Percentiles rank a stretch among this genome's conserved stretches.
Evolutionary conservation across 1,139 yeast genomes (phyloP).

Genomic region (Oligophagozyma castellii): DNA sequence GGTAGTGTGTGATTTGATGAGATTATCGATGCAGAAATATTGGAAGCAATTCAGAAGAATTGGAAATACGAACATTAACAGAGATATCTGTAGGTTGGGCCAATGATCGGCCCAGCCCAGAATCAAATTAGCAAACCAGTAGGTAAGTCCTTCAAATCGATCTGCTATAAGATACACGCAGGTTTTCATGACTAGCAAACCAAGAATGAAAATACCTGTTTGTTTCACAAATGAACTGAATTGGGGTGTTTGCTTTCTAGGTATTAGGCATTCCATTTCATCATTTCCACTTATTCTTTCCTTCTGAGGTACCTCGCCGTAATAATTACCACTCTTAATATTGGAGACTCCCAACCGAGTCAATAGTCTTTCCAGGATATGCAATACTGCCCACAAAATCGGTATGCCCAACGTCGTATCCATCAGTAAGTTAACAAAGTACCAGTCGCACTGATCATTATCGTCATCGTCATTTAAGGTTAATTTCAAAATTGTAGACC

Average conservation of each 20-base stretch:
- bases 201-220: conserved; percentile 48
- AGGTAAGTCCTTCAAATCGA: conserved; percentile 32
- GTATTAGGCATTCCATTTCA: background rate
- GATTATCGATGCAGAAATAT: conserved; percentile 73
- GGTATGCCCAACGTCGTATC: conserved; percentile 97
- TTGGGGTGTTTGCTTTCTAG: conserved; percentile 7
- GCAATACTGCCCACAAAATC: conserved; percentile 45
- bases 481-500: background rate
- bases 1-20: conserved; percentile 45
- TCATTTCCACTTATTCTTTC: conserved; percentile 2
- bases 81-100: conserved; percentile 69
- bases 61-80: conserved; percentile 77
- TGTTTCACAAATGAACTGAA: conserved; percentile 60
- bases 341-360: conserved; percentile 36
- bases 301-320: conserved; percentile 5
- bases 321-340: conserved; percentile 71
- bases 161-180: conserved; percentile 44
- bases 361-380: conserved; percentile 35
- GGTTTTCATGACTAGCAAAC: conserved; percentile 42
- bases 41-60: conserved; percentile 75
- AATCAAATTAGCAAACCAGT: conserved; percentile 39
- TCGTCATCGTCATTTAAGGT: conserved; percentile 21
- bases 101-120: conserved; percentile 70
- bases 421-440: conserved; percentile 70
- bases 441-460: conserved; percentile 75